A percentile compares a stretch with the other conserved stretches of the same genome.
Conservation (phyloP, 169 alveolate genomes). For the Miamiensis avidus region DNA sequence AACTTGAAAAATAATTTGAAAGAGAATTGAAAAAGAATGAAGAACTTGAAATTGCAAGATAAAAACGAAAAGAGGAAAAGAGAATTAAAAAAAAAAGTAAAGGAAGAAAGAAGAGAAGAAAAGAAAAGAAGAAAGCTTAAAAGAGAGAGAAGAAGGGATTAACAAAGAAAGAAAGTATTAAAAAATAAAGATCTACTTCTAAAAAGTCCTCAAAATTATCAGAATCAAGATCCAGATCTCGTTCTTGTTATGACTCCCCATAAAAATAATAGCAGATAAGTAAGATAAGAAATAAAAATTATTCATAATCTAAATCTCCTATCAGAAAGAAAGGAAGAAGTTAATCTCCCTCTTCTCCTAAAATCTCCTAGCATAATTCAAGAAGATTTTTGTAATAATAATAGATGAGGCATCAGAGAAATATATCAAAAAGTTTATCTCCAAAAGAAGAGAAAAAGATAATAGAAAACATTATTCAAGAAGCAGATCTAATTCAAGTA, state of each 20-base stretch:
- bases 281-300: background rate
- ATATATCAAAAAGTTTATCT: too few relatives aligned
- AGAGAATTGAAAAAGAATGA: constrained; percentile 7
- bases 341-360: background rate
- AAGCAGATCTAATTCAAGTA: too few relatives aligned
- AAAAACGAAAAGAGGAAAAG: background rate
- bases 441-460: too few relatives aligned
- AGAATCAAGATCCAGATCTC: background rate
- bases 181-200: background rate
- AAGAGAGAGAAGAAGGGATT: background rate
- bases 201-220: background rate
- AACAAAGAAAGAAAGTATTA: too few relatives aligned
- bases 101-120: constrained; percentile 4
- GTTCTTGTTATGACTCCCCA: background rate
- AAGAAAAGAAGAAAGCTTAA: background rate
- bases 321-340: background rate
- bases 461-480: too few relatives aligned
- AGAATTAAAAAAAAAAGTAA: background rate
- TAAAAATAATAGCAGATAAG: too few relatives aligned
- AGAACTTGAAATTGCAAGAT: background rate
- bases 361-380: background rate
- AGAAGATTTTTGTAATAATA: too few relatives aligned
- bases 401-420: too few relatives aligned
- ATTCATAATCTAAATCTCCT: too few relatives aligned
- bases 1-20: constrained; percentile 15